Evolutionary conservation across 257 asterid genomes (phyloP).

Genomic region (Solanum chmielewskii): DNA sequence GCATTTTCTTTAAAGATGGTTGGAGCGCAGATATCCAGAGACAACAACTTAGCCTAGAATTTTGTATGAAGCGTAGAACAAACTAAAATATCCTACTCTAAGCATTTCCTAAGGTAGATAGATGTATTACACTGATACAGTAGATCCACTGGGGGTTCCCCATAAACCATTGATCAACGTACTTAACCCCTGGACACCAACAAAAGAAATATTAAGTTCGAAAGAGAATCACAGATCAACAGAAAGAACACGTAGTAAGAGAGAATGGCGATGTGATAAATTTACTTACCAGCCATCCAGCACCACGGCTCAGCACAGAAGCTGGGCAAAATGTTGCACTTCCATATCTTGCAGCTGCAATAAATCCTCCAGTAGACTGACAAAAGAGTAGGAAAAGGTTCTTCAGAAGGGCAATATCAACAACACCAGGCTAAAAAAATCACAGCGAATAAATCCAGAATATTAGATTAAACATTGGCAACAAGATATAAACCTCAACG

Average conservation of each 20-base stretch:
- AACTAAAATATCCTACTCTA: not conserved
- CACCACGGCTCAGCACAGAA: conserved; percentile 74
- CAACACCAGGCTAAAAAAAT: not conserved
- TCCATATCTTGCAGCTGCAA: conserved; percentile 76
- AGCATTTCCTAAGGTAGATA: not conserved
- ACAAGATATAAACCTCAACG: not conserved
- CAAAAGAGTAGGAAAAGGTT: not conserved
- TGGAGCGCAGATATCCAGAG: not conserved
- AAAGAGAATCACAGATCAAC: not conserved
- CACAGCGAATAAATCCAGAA: not conserved
- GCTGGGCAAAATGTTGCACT: conserved; percentile 78
- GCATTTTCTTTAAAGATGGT: not conserved
- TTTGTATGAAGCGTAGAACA: not conserved
- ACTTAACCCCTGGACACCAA: conserved; percentile 59
- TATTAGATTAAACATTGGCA: not conserved
- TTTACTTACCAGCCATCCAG: conserved; percentile 84
- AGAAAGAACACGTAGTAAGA: not conserved
- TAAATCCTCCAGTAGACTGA: conserved; percentile 85
- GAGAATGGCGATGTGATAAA: not conserved
- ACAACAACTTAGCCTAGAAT: not conserved
- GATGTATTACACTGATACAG: conserved; percentile 71
- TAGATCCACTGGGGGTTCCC: conserved; percentile 82
- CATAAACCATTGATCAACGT: conserved; percentile 71
- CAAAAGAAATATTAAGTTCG: not conserved
- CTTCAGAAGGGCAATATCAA: not conserved